These are phyloP conservation scores for Quercus alba DNA, from an alignment of 306 rosid species.

Conservation along the genomic window DNA sequence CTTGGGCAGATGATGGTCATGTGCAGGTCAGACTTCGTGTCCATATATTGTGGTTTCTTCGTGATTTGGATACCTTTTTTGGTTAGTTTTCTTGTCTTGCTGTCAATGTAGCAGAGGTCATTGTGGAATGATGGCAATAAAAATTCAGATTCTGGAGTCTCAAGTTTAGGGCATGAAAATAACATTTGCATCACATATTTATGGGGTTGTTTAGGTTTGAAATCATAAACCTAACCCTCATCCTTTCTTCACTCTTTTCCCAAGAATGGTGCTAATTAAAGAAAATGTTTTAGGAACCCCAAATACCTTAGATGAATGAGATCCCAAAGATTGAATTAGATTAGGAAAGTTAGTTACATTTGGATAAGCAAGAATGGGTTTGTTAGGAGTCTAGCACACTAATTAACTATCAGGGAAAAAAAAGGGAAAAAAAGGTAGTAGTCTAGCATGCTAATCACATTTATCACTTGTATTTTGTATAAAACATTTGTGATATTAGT, in stretches of 20 bases:
- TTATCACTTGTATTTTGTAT: too few species aligned
- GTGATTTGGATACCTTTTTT: background rate
- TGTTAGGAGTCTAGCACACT: too few species aligned
- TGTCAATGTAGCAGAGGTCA: background rate
- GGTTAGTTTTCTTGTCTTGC: background rate
- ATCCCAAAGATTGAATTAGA: too few species aligned
- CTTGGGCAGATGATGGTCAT: conserved; percentile 84
- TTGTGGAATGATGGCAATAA: background rate
- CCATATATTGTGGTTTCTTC: background rate
- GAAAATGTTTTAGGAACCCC: background rate
- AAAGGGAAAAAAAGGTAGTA: too few species aligned
- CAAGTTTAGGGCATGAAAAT: background rate
- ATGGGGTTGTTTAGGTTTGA: background rate
- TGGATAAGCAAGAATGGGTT: too few species aligned
- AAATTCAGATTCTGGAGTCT: background rate
- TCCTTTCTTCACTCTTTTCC: background rate
- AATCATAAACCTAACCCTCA: background rate
- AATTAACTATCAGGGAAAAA: too few species aligned
- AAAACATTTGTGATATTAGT: too few species aligned
- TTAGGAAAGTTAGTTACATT: too few species aligned
- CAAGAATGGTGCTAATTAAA: background rate
- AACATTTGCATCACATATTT: background rate
- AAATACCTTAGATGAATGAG: too few species aligned
- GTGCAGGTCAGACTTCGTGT: conserved; percentile 62
- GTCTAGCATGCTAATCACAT: too few species aligned